These are phyloP conservation scores for Eustoma russellianum DNA, from an alignment of 257 asterid genomes.

Conservation along the genomic window DNA sequence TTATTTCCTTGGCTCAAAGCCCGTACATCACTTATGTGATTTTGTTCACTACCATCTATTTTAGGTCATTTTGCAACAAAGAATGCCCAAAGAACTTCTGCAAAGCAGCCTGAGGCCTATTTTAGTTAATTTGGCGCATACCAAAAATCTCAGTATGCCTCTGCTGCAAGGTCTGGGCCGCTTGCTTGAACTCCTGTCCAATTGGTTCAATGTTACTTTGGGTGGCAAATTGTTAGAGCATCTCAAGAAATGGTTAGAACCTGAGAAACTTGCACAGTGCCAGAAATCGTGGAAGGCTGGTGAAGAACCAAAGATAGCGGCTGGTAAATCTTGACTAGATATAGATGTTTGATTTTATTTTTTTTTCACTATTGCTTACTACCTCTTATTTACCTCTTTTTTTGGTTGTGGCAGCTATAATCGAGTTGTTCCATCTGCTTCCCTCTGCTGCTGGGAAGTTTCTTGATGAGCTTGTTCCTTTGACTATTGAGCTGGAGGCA, in stretches of 20 bases:
- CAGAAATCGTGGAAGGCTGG: slow-evolving; percentile 99
- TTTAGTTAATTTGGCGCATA: slow-evolving; percentile 90
- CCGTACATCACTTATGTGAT: too few species aligned
- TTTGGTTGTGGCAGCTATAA: slow-evolving; percentile 63
- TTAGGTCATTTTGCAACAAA: slow-evolving; percentile 91
- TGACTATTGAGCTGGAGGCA: slow-evolving; percentile 94
- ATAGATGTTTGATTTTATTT: background rate
- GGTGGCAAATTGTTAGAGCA: slow-evolving; percentile 99
- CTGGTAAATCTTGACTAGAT: slow-evolving; percentile 50
- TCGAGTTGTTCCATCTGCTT: slow-evolving; percentile 97
- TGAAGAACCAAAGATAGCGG: slow-evolving; percentile 98
- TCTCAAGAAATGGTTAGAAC: slow-evolving; percentile 99
- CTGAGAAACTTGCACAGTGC: slow-evolving; percentile 87
- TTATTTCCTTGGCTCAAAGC: background rate
- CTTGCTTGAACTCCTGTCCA: slow-evolving; percentile 91
- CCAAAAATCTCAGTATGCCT: slow-evolving; percentile 98
- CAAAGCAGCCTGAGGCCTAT: slow-evolving; percentile 99
- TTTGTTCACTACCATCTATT: slow-evolving; percentile 8
- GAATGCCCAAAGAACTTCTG: slow-evolving; percentile 98
- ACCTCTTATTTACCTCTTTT: slow-evolving; percentile 4
- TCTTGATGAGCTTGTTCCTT: slow-evolving; percentile 93
- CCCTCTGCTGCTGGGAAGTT: slow-evolving; percentile 98
- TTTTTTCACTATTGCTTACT: too few species aligned
- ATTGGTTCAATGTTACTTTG: slow-evolving; percentile 97
- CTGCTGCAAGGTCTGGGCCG: slow-evolving; percentile 98